A percentile compares a stretch with the other conserved stretches of the same genome.
These are phyloP conservation scores for Eudorina sp. DNA, from an alignment of 139 green algal species.

Conservation along the genomic window DNA sequence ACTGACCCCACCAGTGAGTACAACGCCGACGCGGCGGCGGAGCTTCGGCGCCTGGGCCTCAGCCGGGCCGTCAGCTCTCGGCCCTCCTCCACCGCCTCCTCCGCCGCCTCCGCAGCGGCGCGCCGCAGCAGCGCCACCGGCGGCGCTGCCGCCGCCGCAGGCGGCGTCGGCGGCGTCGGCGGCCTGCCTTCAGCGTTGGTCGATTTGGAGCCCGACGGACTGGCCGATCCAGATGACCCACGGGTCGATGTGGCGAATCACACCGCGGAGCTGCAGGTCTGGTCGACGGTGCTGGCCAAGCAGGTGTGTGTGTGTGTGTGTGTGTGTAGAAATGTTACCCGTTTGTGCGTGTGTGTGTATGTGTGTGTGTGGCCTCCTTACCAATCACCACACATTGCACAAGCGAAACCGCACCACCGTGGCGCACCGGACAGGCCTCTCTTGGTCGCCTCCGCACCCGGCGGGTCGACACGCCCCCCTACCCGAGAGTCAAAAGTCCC, in stretches of 20 bases:
- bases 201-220: not conserved
- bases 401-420: not conserved
- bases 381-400: too few relatives aligned
- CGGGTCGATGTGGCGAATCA: not conserved
- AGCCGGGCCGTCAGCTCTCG: not conserved
- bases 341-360: too few relatives aligned
- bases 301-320: not conserved
- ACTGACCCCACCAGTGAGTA: not conserved
- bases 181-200: too few relatives aligned
- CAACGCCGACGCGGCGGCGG: not conserved
- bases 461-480: too few relatives aligned
- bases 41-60: conserved; percentile 11
- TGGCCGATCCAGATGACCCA: conserved; percentile 24
- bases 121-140: too few relatives aligned
- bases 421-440: too few relatives aligned
- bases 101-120: too few relatives aligned
- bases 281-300: not conserved
- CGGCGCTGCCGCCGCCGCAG: too few relatives aligned
- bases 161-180: too few relatives aligned
- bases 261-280: not conserved
- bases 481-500: too few relatives aligned
- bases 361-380: too few relatives aligned
- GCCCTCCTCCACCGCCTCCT: not conserved
- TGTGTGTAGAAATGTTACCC: not conserved
- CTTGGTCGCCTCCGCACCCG: too few relatives aligned